Evolutionary conservation across 495 filamentous ascomycete genomes (phyloP), one percentile per base, ranked within the genome.

Genomic region (Penicillium steckii): DNA sequence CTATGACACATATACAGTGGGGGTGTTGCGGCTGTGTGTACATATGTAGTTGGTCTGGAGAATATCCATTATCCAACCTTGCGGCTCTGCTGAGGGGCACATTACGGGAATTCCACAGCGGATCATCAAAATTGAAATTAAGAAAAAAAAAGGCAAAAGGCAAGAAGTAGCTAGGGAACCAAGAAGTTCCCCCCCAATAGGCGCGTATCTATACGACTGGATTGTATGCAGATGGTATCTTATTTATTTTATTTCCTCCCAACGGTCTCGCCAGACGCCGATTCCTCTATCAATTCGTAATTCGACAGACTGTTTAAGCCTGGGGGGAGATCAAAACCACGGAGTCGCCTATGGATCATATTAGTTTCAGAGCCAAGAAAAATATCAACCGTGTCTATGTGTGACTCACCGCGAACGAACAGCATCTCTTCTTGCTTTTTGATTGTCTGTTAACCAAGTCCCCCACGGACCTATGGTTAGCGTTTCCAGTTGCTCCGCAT

Each of bases 401-500:
- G 10, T 27, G 23, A 73, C 81, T 47, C 68, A 95, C 93, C 94
- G 87, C 94, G 78, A 22, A 98, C 94, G 64, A 99, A 99, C n/a
- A 99, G 74, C 94, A 97, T 99, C 66, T 97, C 95, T 35, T 90
- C 92, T 63, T 96, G 93, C 72, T 95, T 95, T 70, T 91, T 94
- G 49, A 91, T 84, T 9, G 90, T 95, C 92, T 96, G 54, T 29
- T 46, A 40, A 13, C 24, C 42, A 40, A 27, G 27, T 29, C n/a
- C 29, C 18, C 40, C 23, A 26, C 29, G n/a, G 47, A 33, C 15
- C 48, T 15, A 27, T 38, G n/a, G 35, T 66, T 52, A 64, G 57
- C 40, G 23, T 22, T 25, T 52, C 21, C 19, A 3, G 41, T n/a
- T 54, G 15, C 35, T 38, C 15, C 35, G 35, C 35, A 38, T 19